Conservation (phyloP, 2,329 filamentous ascomycete genomes). For the Apiospora rasikravindrae region DNA sequence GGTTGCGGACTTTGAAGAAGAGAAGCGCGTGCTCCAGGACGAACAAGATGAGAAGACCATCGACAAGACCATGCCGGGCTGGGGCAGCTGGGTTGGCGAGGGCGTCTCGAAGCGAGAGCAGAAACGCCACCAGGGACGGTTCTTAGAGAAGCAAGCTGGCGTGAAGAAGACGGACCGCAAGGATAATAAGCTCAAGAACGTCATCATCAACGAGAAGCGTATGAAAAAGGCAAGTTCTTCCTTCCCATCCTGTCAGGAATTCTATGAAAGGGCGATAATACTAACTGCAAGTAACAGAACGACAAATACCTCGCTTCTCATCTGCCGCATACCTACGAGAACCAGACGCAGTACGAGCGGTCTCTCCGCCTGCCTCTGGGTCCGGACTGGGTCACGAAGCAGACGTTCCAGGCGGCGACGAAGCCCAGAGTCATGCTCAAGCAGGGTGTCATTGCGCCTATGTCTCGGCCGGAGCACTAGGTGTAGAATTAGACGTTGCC, state of each 20-base stretch:
- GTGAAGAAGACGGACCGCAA: conserved; percentile 78
- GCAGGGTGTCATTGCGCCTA: conserved; percentile 86
- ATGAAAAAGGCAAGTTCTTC: conserved; percentile 74
- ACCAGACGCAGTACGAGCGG: conserved; percentile 85
- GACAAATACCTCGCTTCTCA: conserved; percentile 83
- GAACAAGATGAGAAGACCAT: conserved; percentile 84
- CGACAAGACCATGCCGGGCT: conserved; percentile 88
- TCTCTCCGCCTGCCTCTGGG: conserved; percentile 86
- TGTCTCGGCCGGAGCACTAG: conserved; percentile 71
- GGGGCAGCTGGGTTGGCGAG: conserved; percentile 90
- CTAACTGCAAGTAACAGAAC: conserved; percentile 60
- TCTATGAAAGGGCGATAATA: conserved; percentile 22
- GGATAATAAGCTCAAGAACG: conserved; percentile 80
- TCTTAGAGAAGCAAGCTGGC: conserved; percentile 71
- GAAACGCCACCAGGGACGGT: conserved; percentile 65
- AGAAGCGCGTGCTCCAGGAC: conserved; percentile 74
- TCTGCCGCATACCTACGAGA: conserved; percentile 91
- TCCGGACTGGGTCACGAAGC: conserved; percentile 96
- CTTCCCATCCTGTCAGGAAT: neutral
- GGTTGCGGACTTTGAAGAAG: conserved; percentile 76
- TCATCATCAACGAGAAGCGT: conserved; percentile 92
- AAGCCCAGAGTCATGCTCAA: conserved; percentile 91
- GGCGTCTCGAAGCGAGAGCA: conserved; percentile 76
- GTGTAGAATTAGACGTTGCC: neutral
- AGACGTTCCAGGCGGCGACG: conserved; percentile 86